Evolutionary conservation across 2,329 filamentous ascomycete genomes (phyloP), one percentile per base, ranked within the genome.

Genomic region (Colletotrichum liriopes): DNA sequence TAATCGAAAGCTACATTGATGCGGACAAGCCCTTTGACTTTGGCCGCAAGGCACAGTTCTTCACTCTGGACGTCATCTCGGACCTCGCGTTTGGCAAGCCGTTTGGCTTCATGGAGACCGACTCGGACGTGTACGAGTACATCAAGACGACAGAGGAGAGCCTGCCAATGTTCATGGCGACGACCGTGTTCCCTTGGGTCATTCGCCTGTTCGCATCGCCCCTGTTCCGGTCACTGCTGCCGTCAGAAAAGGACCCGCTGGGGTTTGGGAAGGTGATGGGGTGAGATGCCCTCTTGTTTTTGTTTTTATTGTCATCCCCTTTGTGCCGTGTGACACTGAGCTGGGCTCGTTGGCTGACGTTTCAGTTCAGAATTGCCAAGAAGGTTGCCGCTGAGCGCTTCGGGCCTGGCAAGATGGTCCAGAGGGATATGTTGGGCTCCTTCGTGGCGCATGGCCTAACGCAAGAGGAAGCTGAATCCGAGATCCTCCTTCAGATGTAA

Each of bases 31-130:
- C 82, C 20, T 79, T 87, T 75, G 86, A 90, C 68, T 76, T 89
- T 26, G 84, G 83, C 3, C 79, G 79, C 7, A 85, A 86, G 41
- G 82, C 83, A 2, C 85, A 87, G 52, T 88, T 83, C 79, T 85
- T 89, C 51, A 88, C 87, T 0, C 77, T 90, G 0, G 88, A 90
- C 70, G 85, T 89, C 35, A 87, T 90, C 55, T 86, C 84, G 16
- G 83, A 84, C 20, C 72, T 90, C 14, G 86, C 86, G 1, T 85
- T 89, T 52, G 87, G 86, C 9, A 76, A 83, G 41, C 78, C 83
- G 0, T 86, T 88, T 71, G 85, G 86, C 18, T 86, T 84, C 75
- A 69, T 88, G 2, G 80, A 81, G 43, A 78, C 79, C 2, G 84
- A 88, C 73, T 79, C 81, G 5, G 86, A 88, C 71, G 79, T 85